Conservation (phyloP, 1,139 yeast species). For the Candida tropicalis region DNA sequence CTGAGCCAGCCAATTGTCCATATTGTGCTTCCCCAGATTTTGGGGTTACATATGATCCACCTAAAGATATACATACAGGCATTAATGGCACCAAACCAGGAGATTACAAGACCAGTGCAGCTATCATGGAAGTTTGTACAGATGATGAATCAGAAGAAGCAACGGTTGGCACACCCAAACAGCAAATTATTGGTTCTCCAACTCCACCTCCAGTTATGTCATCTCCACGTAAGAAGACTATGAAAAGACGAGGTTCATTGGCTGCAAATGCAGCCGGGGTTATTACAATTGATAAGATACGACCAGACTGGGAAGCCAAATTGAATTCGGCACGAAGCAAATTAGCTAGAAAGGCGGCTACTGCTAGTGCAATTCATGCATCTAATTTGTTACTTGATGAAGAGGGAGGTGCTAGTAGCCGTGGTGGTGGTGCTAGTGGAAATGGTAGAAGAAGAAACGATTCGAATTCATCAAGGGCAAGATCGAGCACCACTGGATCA, state of each 20-base stretch:
- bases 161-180: slow-evolving; percentile 3
- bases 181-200: slow-evolving; percentile 13
- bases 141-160: slow-evolving; percentile 10
- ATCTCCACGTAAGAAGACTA: slow-evolving; percentile 4
- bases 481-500: not conserved
- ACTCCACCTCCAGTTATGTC: slow-evolving; percentile 11
- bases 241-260: slow-evolving; percentile 42
- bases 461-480: slow-evolving; percentile 12
- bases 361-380: slow-evolving; percentile 92
- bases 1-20: slow-evolving; percentile 91
- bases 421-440: slow-evolving; percentile 2
- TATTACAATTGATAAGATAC: slow-evolving; percentile 73
- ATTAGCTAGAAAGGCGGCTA: slow-evolving; percentile 84
- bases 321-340: slow-evolving; percentile 71
- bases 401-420: slow-evolving; percentile 8
- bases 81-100: slow-evolving; percentile 48
- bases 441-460: slow-evolving; percentile 17
- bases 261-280: slow-evolving; percentile 68
- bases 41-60: slow-evolving; percentile 79
- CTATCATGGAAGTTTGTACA: slow-evolving; percentile 11
- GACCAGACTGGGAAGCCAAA: slow-evolving; percentile 92
- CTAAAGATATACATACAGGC: slow-evolving; percentile 57
- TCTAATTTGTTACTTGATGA: slow-evolving; percentile 57
- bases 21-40: slow-evolving; percentile 88
- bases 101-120: slow-evolving; percentile 24